These are phyloP conservation scores for Diaporthe caulivora DNA, from an alignment of 2,329 filamentous ascomycete genomes.

Conservation along the genomic window DNA sequence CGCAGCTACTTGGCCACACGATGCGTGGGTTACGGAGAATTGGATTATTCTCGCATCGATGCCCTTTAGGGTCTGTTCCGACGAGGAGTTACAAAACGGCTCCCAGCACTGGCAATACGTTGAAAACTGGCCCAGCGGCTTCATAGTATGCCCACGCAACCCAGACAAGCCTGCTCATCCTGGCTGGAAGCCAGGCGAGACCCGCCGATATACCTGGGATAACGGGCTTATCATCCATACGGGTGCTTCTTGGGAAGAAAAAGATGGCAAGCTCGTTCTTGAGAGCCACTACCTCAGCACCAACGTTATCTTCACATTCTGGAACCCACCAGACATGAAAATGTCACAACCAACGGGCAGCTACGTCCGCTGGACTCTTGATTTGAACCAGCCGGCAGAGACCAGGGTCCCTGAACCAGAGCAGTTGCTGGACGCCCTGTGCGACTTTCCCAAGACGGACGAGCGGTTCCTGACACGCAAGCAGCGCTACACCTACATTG, in stretches of 20 bases:
- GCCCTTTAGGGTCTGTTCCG: neutral
- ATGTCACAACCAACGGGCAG: neutral
- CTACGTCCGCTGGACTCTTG: conserved; percentile 5
- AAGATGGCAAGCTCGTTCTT: neutral
- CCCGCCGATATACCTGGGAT: conserved; percentile 3
- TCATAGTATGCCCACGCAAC: neutral
- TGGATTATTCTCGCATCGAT: neutral
- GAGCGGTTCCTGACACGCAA: neutral
- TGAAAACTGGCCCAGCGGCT: neutral
- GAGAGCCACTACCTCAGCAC: conserved; percentile 11
- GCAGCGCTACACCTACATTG: neutral
- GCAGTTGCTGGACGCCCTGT: neutral
- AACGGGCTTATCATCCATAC: neutral
- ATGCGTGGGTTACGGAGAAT: conserved; percentile 5
- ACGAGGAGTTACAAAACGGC: neutral
- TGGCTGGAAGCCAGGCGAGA: conserved; percentile 3
- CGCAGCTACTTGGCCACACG: conserved; percentile 1
- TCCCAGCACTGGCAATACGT: conserved; percentile 14
- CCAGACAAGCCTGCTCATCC: neutral
- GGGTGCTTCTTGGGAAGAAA: neutral
- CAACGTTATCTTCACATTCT: conserved; percentile 8
- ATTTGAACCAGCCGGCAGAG: neutral
- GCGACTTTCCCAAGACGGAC: conserved; percentile 13
- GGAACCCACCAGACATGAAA: neutral
- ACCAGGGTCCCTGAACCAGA: neutral